These are phyloP conservation scores for Phaeomoniella chlamydospora DNA, from an alignment of 2,329 filamentous ascomycete genomes.

Conservation along the genomic window DNA sequence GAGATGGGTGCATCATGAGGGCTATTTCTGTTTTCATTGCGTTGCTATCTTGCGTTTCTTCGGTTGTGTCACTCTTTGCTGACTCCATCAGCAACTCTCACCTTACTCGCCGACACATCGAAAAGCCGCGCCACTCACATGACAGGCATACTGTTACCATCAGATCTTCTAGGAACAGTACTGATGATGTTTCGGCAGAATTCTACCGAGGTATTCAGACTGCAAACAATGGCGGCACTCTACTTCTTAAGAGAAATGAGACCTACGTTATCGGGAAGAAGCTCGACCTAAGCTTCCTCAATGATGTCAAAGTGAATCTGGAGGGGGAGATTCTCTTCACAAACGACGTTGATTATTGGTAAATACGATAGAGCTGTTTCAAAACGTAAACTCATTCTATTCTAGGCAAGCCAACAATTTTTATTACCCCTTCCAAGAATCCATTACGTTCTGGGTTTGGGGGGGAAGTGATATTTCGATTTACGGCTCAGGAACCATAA, in stretches of 20 bases:
- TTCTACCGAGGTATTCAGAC: conserved; percentile 39
- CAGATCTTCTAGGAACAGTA: conserved; percentile 36
- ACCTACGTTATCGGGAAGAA: conserved; percentile 45
- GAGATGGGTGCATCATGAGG: no score
- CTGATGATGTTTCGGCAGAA: conserved; percentile 41
- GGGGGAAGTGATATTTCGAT: conserved; percentile 47
- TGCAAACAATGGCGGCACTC: conserved; percentile 44
- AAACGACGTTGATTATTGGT: conserved; percentile 32
- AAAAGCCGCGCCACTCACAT: no score
- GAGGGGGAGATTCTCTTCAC: conserved; percentile 43
- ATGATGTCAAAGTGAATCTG: conserved; percentile 42
- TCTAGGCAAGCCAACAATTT: conserved; percentile 25
- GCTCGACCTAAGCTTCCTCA: conserved; percentile 42
- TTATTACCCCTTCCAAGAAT: conserved; percentile 36
- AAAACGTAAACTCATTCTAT: not conserved
- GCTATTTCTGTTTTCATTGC: no score
- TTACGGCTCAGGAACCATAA: conserved; percentile 40
- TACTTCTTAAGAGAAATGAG: conserved; percentile 38
- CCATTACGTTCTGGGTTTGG: conserved; percentile 50
- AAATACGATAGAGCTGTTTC: conserved; percentile 8
- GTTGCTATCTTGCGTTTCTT: no score
- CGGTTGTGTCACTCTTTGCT: no score
- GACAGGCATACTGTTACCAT: conserved; percentile 35
- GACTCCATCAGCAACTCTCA: no score
- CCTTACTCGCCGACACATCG: no score